Evolutionary conservation across 116 monocot species (phyloP).

Genomic region (Iris pallida): DNA sequence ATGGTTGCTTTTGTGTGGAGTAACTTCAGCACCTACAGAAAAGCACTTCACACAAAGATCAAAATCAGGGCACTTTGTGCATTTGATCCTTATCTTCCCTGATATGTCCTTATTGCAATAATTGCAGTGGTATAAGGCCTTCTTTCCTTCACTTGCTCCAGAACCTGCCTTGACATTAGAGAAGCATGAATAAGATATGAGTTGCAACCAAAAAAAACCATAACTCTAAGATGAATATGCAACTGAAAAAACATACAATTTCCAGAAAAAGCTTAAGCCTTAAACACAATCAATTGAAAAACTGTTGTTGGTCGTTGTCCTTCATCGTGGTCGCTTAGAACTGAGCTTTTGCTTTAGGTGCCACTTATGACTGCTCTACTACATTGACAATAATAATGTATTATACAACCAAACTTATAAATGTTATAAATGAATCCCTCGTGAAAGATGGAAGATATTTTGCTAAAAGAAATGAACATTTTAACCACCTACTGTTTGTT

Average conservation of each 20-base stretch:
- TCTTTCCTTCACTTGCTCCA: constrained; percentile 60
- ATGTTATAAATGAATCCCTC: too few relatives aligned
- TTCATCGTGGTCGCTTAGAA: too few relatives aligned
- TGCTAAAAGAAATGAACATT: too few relatives aligned
- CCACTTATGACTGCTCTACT: too few relatives aligned
- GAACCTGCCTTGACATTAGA: constrained; percentile 31
- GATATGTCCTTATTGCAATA: constrained; percentile 92
- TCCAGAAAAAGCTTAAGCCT: neutral
- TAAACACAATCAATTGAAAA: neutral
- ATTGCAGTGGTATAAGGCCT: constrained; percentile 80
- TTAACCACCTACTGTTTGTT: too few relatives aligned
- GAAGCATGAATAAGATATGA: neutral
- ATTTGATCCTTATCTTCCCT: constrained; percentile 82
- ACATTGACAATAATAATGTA: too few relatives aligned
- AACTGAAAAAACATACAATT: neutral
- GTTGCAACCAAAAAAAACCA: neutral
- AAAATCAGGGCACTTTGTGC: constrained; percentile 74
- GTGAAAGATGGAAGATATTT: too few relatives aligned
- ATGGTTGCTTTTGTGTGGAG: constrained; percentile 79
- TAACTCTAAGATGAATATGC: neutral
- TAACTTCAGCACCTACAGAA: constrained; percentile 75
- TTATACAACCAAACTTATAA: too few relatives aligned
- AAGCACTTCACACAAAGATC: constrained; percentile 84
- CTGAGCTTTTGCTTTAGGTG: too few relatives aligned
- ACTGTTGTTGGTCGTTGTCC: neutral